Evolutionary conservation across 345 rosid species (phyloP).

Genomic region (Kernera saxatilis): DNA sequence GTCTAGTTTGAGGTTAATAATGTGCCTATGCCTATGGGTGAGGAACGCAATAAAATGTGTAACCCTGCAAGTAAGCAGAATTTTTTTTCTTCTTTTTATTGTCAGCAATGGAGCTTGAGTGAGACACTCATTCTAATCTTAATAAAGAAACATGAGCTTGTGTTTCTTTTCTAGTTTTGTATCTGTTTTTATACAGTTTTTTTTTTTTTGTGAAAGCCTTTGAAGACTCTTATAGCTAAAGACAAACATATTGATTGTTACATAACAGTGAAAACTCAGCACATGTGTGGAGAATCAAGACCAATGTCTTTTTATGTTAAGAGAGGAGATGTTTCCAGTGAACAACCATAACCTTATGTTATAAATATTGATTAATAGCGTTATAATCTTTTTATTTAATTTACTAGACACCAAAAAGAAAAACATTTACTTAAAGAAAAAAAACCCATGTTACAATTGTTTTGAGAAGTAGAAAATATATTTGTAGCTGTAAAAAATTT

Average conservation of each 20-base stretch:
- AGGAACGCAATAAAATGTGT: neutral
- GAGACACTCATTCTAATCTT: neutral
- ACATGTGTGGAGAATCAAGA: neutral
- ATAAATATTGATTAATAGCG: neutral
- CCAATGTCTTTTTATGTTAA: neutral
- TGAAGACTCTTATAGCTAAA: neutral
- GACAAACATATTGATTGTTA: neutral
- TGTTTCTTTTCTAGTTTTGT: neutral
- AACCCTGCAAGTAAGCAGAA: neutral
- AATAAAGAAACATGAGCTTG: neutral
- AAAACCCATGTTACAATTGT: no score
- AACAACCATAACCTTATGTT: neutral
- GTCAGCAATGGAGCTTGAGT: neutral
- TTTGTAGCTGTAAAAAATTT: no score
- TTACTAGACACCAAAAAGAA: no score
- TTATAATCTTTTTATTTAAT: neutral
- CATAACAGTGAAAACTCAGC: neutral
- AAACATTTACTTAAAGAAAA: no score
- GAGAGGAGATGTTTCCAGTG: neutral
- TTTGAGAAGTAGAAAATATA: no score
- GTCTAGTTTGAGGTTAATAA: neutral
- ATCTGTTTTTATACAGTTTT: neutral
- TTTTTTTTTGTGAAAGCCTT: neutral
- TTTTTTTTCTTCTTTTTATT: neutral
- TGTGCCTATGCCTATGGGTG: neutral